These are phyloP conservation scores for Phytophthora sansomeana DNA, from an alignment of 352 stramenopile genomes.

Conservation along the genomic window DNA sequence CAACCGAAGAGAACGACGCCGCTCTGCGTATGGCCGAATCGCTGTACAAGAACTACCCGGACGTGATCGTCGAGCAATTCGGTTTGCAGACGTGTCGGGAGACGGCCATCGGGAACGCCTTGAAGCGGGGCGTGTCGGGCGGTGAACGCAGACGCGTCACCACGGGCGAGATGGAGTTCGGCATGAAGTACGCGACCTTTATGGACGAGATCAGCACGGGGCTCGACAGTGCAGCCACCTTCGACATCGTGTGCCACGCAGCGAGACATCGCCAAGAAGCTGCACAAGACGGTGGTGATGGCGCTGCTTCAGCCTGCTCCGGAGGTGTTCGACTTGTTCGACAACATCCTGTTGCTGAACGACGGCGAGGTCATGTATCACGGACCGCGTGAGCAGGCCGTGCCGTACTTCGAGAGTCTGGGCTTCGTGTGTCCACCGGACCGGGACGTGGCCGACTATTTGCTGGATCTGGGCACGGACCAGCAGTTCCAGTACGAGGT, in stretches of 20 bases:
- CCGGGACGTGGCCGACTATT: constrained; percentile 45
- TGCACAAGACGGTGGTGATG: constrained; percentile 63
- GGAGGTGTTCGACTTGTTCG: constrained; percentile 92
- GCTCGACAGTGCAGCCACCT: constrained; percentile 87
- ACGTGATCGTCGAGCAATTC: constrained; percentile 26
- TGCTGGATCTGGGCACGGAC: constrained; percentile 45
- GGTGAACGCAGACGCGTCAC: constrained; percentile 61
- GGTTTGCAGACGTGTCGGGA: constrained; percentile 46
- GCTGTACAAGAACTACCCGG: constrained; percentile 32
- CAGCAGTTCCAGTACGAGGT: constrained; percentile 36
- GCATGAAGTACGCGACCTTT: constrained; percentile 63
- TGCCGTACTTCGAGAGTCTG: constrained; percentile 54
- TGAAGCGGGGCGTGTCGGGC: constrained; percentile 68
- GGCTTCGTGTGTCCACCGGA: constrained; percentile 50
- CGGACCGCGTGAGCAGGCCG: constrained; percentile 33
- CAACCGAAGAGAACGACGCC: constrained; percentile 21
- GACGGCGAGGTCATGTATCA: constrained; percentile 61
- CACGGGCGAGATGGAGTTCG: constrained; percentile 42
- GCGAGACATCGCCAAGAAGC: constrained; percentile 42
- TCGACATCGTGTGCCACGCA: constrained; percentile 81
- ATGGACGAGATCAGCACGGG: constrained; percentile 92
- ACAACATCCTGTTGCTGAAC: constrained; percentile 76
- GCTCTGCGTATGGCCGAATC: constrained; percentile 6
- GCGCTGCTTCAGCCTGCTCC: constrained; percentile 88
- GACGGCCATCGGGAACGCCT: constrained; percentile 48